Conservation (phyloP, 805 yeast genomes). For the Vanderwaltozyma tropicalis region DNA sequence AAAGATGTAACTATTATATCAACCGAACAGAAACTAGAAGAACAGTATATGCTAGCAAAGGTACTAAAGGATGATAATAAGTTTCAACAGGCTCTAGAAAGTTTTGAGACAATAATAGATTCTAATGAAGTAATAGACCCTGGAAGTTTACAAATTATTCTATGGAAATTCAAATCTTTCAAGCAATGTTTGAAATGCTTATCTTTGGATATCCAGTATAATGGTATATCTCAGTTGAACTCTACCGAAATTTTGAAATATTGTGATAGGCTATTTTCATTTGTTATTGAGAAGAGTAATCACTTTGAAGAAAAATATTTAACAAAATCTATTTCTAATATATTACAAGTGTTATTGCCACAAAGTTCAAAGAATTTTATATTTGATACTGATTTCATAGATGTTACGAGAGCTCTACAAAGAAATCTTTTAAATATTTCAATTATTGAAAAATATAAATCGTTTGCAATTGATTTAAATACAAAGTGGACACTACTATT, state of each 20-base stretch:
- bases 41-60: slow-evolving; percentile 4
- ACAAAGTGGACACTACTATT: background rate
- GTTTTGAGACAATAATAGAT: background rate
- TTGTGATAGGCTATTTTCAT: background rate
- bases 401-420: background rate
- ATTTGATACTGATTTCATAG: background rate
- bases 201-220: background rate
- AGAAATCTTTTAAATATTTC: background rate
- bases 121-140: background rate
- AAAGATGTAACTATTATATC: background rate
- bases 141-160: background rate
- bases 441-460: background rate
- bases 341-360: background rate
- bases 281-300: background rate
- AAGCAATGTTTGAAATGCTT: background rate
- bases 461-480: background rate
- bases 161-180: background rate
- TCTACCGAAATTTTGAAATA: background rate
- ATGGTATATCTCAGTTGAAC: background rate
- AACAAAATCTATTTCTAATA: background rate
- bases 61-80: slow-evolving; percentile 1
- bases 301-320: background rate
- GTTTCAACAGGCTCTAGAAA: slow-evolving; percentile 2
- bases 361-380: background rate
- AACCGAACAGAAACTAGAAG: background rate